Percentiles rank a stretch among this genome's conserved stretches.
phyloP scores from a whole-genome alignment of 2,329 filamentous ascomycete species.

The Cryphonectria carpinicola region DNA sequence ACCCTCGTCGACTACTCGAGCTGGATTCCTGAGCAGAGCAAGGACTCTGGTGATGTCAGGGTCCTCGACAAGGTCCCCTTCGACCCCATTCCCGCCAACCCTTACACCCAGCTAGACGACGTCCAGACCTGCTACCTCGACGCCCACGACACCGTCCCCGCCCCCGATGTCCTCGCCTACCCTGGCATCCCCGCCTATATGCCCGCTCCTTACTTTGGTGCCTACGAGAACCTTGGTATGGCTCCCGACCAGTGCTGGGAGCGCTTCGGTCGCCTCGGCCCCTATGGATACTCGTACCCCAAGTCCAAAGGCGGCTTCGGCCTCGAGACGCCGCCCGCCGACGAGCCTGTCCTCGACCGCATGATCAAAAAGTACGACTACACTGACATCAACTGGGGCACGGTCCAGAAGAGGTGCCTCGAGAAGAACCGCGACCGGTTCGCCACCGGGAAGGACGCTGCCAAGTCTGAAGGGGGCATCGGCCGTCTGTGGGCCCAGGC shows the following conservation, averaged over 20 bases:
- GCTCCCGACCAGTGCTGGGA: slow-evolving; percentile 69
- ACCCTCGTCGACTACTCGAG: slow-evolving; percentile 28
- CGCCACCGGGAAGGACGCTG: slow-evolving; percentile 39
- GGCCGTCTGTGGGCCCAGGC: slow-evolving; percentile 24
- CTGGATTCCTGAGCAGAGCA: slow-evolving; percentile 28
- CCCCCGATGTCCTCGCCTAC: slow-evolving; percentile 59
- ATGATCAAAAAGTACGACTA: slow-evolving; percentile 56
- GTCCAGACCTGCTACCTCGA: slow-evolving; percentile 53
- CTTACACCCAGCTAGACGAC: slow-evolving; percentile 24
- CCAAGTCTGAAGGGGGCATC: slow-evolving; percentile 22
- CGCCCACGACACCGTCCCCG: slow-evolving; percentile 49
- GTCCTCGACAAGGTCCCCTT: slow-evolving; percentile 23
- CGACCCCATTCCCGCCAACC: slow-evolving; percentile 21
- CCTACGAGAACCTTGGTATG: slow-evolving; percentile 62
- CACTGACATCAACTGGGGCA: slow-evolving; percentile 70
- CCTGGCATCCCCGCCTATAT: slow-evolving; percentile 64
- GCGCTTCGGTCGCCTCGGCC: slow-evolving; percentile 69
- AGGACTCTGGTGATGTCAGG: slow-evolving; percentile 23
- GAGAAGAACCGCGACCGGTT: slow-evolving; percentile 69
- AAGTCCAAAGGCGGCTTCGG: slow-evolving; percentile 64
- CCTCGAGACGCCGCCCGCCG: slow-evolving; percentile 62
- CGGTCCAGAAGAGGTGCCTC: slow-evolving; percentile 69
- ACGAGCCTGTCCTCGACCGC: slow-evolving; percentile 58
- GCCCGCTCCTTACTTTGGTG: slow-evolving; percentile 65
- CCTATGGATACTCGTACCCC: slow-evolving; percentile 68